Evolutionary conservation across 208 protist genomes (phyloP).

Genomic region (Crithidia fasciculata): DNA sequence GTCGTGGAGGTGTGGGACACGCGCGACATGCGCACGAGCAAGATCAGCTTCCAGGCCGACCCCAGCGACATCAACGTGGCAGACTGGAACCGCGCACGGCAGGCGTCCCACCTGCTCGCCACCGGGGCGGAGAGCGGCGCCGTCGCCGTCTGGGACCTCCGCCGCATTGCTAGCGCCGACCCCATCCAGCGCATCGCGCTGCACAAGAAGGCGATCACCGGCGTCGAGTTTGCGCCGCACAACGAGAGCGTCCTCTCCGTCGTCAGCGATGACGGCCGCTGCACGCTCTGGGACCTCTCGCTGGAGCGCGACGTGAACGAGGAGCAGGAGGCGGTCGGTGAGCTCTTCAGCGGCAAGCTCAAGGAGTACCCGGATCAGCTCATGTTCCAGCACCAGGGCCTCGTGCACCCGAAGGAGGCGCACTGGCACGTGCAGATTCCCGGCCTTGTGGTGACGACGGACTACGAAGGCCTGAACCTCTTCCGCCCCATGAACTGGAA

Average conservation of each 20-base stretch:
- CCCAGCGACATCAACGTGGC: constrained; percentile 98
- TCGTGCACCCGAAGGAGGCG: constrained; percentile 97
- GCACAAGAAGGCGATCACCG: constrained; percentile 95
- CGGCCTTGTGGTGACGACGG: constrained; percentile 95
- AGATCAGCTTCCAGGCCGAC: constrained; percentile 82
- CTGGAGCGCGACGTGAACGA: constrained; percentile 96
- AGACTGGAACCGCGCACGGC: constrained; percentile 93
- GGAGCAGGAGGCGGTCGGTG: constrained; percentile 81
- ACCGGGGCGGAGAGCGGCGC: constrained; percentile 97
- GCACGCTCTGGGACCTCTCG: constrained; percentile 98
- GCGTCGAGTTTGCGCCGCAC: constrained; percentile 96
- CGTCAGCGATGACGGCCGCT: constrained; percentile 92
- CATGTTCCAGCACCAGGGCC: constrained; percentile 98
- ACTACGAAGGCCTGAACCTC: constrained; percentile 96
- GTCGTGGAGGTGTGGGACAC: constrained; percentile 92
- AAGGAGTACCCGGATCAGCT: constrained; percentile 94
- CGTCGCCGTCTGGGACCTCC: constrained; percentile 97
- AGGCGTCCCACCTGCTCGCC: constrained; percentile 94
- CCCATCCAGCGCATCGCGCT: constrained; percentile 92
- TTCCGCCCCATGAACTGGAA: constrained; percentile 97
- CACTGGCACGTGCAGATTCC: constrained; percentile 98
- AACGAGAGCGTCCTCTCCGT: constrained; percentile 96
- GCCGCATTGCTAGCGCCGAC: constrained; percentile 72
- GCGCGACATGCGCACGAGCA: constrained; percentile 83
- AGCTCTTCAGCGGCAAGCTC: constrained; percentile 78